Base-by-base conservation (phyloP, 192 early-diverging fungal species). In the Dissophora ornata region DNA sequence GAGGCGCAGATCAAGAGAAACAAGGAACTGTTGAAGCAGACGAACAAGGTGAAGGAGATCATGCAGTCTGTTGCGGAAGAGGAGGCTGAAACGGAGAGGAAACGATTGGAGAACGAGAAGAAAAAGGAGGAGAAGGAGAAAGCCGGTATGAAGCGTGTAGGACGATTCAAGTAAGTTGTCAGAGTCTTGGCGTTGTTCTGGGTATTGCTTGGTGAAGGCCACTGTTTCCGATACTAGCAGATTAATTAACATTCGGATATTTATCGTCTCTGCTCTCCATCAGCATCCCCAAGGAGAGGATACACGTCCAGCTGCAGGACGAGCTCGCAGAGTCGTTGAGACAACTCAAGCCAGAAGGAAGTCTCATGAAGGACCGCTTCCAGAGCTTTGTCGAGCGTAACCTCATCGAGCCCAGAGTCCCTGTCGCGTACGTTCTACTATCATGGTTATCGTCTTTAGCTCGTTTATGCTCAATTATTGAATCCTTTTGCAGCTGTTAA, bases 311-410 rank as follows among this genome's bases (percentile, higher is more conserved):
- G 24, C 47, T 77, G 32, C 73, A 82, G 38, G 87, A 88, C 21
- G 87, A 88, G 67, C 69, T 88, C 11, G 61, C 73, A 8, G 87
- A 89, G 59, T 80, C 78, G 12, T 50, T 87, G 55, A 69, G 86
- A 52, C 42, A 55, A 25, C 58, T 84, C 53, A 81, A 89, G 80
- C 88, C 88, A 18, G 88, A 90, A 69, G 88, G 88, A 19, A 89
- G 81, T 38, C 45, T 88, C 18, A 81, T 89, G 56, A 80, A 67
- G 57, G 87, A 88, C 54, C 79, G 86, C 33, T 85, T 85, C 68
- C 61, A 66, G 65, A 85, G 84, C 49, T 68, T 85, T 57, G 79
- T 84, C 49, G 61, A 87, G 57, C 80, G 86, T 44, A 87, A 85
- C 40, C 80, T 87, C 41, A 84, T 87, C 56, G 86, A 85, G 62